phyloP scores from a whole-genome alignment of 225 moss, liverwort and hornwort species.

The Pleurozium schreberi region DNA sequence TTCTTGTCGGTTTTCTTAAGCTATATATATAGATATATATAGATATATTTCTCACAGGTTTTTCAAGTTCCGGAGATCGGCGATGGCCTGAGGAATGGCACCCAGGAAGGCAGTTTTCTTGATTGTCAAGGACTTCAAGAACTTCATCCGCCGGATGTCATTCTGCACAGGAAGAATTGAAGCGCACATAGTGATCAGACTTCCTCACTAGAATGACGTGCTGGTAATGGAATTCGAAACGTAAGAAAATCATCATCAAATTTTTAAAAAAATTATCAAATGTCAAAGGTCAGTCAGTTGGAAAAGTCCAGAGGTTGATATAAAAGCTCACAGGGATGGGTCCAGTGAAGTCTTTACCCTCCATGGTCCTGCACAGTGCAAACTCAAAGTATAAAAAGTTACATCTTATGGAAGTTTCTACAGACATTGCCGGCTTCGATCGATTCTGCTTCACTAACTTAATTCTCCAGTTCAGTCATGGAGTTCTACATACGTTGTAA shows the following conservation, averaged over 20 bases:
- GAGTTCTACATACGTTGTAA: not conserved
- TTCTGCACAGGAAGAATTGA: slow-evolving; percentile 11
- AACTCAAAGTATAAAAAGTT: not conserved
- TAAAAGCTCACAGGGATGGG: slow-evolving; percentile 16
- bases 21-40: too few relatives aligned
- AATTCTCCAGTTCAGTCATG: not conserved
- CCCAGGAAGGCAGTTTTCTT: slow-evolving; percentile 36
- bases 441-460: not conserved
- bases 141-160: slow-evolving; percentile 20
- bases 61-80: slow-evolving; percentile 34
- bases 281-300: not conserved
- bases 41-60: slow-evolving; percentile 36
- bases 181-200: not conserved
- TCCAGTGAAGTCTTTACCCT: slow-evolving; percentile 42
- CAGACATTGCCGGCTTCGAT: not conserved
- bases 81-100: slow-evolving; percentile 41
- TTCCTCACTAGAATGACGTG: not conserved
- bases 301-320: not conserved
- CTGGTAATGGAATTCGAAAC: not conserved
- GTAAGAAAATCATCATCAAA: too few relatives aligned
- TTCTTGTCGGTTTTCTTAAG: not conserved
- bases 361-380: slow-evolving; percentile 28
- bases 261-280: not conserved
- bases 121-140: slow-evolving; percentile 32
- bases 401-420: not conserved